Base-by-base conservation (phyloP, 2,329 filamentous ascomycete genomes). In the Penicillium sp. region DNA sequence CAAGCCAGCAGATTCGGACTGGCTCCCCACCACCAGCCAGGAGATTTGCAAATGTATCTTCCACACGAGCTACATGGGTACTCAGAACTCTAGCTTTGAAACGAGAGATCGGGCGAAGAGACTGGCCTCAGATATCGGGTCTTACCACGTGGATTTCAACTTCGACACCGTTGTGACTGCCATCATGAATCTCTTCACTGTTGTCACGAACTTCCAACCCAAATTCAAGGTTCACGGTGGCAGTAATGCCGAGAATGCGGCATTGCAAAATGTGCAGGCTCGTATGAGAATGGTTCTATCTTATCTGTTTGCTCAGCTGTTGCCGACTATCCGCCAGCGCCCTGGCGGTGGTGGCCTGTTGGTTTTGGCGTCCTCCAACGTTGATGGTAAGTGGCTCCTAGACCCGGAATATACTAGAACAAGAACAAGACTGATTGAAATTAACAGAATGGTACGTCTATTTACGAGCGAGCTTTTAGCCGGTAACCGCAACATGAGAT, bases 131-230 rank as follows among this genome's bases (percentile, higher is more conserved):
- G 64, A 65, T n/a, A 88, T 91, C 42, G 87, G 86, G 3, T 74
- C 79, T 13, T 83, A 89, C 59, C 88, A 93, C 61, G 74, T 80
- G 3, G 79, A 90, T 59, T 72, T 89, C 36, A 80, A 89, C 58
- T 89, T 91, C 46, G 87, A 91, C 60, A 74, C 76, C 1, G 76
- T 84, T 7, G 81, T 82, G 50, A 71, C 77, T 16, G 78, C 84
- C 0, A 71, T 82, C 42, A 80, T 78, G 55, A 75, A 74, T 35
- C 68, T 89, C 1, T 73, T 89, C 44, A 74, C 75, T 0, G 64
- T 74, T 2, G 76, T 80, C 0, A 79, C 81, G 1, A 72, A 72
- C 32, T 87, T 86, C 55, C 73, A 78, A 14, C 79, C 81, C 3
- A 74, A 70, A 18, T 84, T 81, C 70, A 81, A 78, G 57, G 79